A percentile compares a stretch with the other conserved stretches of the same genome.
phyloP scores from a whole-genome alignment of 352 stramenopile species.

The Nothophytophthora sp. region DNA sequence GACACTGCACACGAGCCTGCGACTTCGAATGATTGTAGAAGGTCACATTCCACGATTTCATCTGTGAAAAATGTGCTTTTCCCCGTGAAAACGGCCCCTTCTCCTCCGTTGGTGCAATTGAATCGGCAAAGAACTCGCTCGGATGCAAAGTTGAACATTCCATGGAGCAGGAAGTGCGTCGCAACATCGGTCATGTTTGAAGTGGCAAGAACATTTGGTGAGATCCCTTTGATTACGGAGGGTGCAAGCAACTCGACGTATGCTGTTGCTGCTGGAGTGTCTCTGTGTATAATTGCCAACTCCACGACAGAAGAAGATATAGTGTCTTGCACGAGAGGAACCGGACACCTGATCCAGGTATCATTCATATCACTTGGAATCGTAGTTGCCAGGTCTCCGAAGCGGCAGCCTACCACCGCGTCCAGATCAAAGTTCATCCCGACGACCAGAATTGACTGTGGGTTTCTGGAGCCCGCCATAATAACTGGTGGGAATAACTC shows the following conservation, averaged over 20 bases:
- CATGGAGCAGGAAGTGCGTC: slow-evolving; percentile 26
- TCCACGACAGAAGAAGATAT: slow-evolving; percentile 23
- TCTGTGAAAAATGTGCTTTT: slow-evolving; percentile 12
- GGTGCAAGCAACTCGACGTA: slow-evolving; percentile 25
- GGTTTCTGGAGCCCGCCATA: slow-evolving; percentile 19
- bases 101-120: slow-evolving; percentile 8
- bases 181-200: neutral
- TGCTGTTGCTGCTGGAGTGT: neutral
- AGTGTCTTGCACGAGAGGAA: slow-evolving; percentile 19
- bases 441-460: slow-evolving; percentile 18
- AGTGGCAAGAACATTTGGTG: slow-evolving; percentile 8
- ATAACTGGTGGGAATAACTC: slow-evolving; percentile 28
- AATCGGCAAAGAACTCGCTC: slow-evolving; percentile 24
- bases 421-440: slow-evolving; percentile 24
- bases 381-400: slow-evolving; percentile 20
- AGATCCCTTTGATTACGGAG: slow-evolving; percentile 22
- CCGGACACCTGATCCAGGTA: slow-evolving; percentile 23
- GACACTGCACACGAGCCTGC: slow-evolving; percentile 22
- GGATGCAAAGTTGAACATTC: slow-evolving; percentile 26
- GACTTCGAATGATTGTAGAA: neutral
- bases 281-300: slow-evolving; percentile 16
- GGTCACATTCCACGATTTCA: slow-evolving; percentile 26
- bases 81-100: slow-evolving; percentile 1
- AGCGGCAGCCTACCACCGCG: slow-evolving; percentile 12
- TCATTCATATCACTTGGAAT: slow-evolving; percentile 4